Evolutionary conservation across 495 filamentous ascomycete species (phyloP).

Genomic region (Podospora conica): DNA sequence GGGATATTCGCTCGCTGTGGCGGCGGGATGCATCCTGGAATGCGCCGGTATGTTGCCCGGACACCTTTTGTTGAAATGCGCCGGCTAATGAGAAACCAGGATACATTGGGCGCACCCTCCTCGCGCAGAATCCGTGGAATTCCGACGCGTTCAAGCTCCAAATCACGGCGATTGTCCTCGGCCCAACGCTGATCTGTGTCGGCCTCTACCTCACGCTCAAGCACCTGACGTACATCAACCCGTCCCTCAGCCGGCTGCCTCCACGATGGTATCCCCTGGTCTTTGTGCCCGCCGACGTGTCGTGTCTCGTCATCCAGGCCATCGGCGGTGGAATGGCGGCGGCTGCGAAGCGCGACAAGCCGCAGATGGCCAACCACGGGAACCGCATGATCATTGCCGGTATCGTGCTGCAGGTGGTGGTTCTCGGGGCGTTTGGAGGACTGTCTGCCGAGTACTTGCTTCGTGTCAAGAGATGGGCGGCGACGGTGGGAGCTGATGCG

Average conservation of each 20-base stretch:
- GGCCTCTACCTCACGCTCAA: conserved; percentile 63
- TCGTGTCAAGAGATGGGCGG: conserved; percentile 27
- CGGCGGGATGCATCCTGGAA: conserved; percentile 40
- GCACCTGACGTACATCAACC: conserved; percentile 50
- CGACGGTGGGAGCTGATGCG: conserved; percentile 22
- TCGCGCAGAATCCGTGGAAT: conserved; percentile 56
- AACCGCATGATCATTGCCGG: conserved; percentile 67
- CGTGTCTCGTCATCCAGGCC: conserved; percentile 58
- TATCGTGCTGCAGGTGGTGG: conserved; percentile 62
- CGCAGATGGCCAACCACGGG: conserved; percentile 35
- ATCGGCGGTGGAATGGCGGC: conserved; percentile 60
- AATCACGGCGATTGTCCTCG: conserved; percentile 61
- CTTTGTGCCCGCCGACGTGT: conserved; percentile 63
- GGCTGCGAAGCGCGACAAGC: conserved; percentile 35
- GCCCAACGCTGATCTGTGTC: conserved; percentile 59
- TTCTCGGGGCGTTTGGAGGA: conserved; percentile 51
- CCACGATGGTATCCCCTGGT: conserved; percentile 54
- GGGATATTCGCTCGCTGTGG: conserved; percentile 51
- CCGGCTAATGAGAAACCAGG: conserved; percentile 26
- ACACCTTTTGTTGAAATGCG: neutral
- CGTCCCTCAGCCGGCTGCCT: conserved; percentile 47
- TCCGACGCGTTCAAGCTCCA: conserved; percentile 55
- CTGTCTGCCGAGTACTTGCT: conserved; percentile 45
- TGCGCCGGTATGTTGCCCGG: conserved; percentile 26
- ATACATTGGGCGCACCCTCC: conserved; percentile 56